phyloP scores from a whole-genome alignment of 345 rosid genomes.

The Euclidium syriacum region DNA sequence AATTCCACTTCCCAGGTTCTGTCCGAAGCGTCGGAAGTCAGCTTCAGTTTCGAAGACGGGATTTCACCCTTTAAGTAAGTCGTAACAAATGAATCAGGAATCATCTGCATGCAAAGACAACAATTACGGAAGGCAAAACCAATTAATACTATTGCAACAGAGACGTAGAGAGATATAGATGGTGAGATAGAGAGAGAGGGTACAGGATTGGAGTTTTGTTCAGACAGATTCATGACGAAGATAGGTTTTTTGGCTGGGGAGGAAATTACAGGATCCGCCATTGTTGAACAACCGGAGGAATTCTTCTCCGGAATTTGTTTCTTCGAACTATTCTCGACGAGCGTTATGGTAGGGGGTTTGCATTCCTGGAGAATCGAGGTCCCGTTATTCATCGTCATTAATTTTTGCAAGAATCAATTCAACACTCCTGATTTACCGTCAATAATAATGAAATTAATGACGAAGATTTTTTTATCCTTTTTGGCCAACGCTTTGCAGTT shows the following conservation, averaged over 20 bases:
- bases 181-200: not conserved
- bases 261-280: conserved; percentile 4
- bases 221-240: conserved; percentile 11
- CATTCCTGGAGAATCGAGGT: too few species aligned
- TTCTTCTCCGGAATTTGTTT: not conserved
- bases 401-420: too few species aligned
- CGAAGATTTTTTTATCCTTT: not conserved
- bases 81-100: conserved; percentile 13
- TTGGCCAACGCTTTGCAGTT: not conserved
- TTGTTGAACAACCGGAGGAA: not conserved
- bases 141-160: not conserved
- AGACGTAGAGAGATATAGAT: not conserved
- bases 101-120: conserved; percentile 15
- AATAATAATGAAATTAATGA: too few species aligned
- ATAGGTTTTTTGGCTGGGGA: not conserved
- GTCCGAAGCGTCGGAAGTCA: conserved; percentile 18
- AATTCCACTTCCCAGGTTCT: conserved; percentile 19
- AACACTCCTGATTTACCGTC: too few species aligned
- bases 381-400: too few species aligned
- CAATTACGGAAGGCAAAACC: not conserved
- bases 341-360: not conserved
- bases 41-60: conserved; percentile 2
- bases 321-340: not conserved
- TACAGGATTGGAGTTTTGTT: conserved; percentile 26
- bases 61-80: conserved; percentile 1